A percentile compares a stretch with the other conserved stretches of the same genome.
Conservation (phyloP, 1,284 basidiomycete species). For the Irpex lacteus region DNA sequence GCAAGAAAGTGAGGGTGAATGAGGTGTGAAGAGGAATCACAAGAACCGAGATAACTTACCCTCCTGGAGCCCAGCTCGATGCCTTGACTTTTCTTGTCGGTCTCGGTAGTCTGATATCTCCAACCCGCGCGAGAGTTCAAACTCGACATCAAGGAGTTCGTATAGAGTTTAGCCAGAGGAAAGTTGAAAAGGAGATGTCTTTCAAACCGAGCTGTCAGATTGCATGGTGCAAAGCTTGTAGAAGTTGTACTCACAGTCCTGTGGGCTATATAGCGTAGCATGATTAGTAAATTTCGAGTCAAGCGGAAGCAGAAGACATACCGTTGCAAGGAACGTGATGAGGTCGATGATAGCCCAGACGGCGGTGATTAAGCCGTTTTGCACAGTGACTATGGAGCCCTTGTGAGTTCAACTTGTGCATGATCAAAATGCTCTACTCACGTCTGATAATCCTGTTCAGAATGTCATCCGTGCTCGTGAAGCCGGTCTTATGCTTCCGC, state of each 20-base stretch:
- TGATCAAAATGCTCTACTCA: slow-evolving; percentile 21
- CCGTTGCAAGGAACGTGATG: slow-evolving; percentile 28
- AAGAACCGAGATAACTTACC: slow-evolving; percentile 5
- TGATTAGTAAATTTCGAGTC: background rate
- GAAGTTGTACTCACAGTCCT: slow-evolving; percentile 9
- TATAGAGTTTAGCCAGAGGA: slow-evolving; percentile 32
- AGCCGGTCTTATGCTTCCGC: slow-evolving; percentile 39
- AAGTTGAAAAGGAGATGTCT: slow-evolving; percentile 32
- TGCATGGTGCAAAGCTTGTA: background rate
- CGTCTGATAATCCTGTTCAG: slow-evolving; percentile 41
- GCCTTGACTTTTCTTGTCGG: slow-evolving; percentile 2
- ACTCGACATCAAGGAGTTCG: slow-evolving; percentile 33
- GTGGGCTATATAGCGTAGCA: background rate
- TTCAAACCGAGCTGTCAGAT: slow-evolving; percentile 6
- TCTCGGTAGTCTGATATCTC: slow-evolving; percentile 23
- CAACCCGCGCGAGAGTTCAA: slow-evolving; percentile 31
- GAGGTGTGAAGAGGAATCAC: background rate
- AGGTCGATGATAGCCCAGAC: slow-evolving; percentile 31
- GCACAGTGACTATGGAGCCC: slow-evolving; percentile 29
- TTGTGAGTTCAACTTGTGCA: background rate
- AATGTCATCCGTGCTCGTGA: slow-evolving; percentile 32
- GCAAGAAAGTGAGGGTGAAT: background rate
- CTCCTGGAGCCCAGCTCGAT: slow-evolving; percentile 2
- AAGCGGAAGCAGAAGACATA: slow-evolving; percentile 13
- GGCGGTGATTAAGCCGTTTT: slow-evolving; percentile 34